Base-by-base conservation (phyloP, 2,329 filamentous ascomycete species). In the Pseudogymnoascus sp. region DNA sequence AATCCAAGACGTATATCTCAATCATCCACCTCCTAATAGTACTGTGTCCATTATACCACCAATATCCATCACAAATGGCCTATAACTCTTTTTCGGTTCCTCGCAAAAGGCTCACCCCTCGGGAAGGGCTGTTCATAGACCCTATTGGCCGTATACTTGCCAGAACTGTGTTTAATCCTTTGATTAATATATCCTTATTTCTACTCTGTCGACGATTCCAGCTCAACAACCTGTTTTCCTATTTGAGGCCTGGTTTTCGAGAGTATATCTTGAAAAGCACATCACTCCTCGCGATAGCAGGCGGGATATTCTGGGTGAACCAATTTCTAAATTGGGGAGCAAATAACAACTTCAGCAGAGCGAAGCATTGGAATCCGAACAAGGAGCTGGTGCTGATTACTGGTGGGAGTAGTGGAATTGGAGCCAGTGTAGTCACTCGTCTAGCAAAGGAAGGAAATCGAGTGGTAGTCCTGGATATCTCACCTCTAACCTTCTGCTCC, bases 401-500 rank as follows among this genome's bases (percentile, higher is more conserved):
- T 13, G 57, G 57, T 31, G 57, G 57, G 28, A 60, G 57, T n/a
- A 33, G 57, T 26, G 57, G 57, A 11, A 60, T 60, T 10, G 57
- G 57, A 6, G 21, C 57, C 17, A 60, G 57, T 33, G 57, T 60
- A 1, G 65, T 63, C 42, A 63, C 65, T 23, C 65, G 65, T 62
- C 65, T 69, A 0, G 68, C 67, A 28, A 63, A 19, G 13, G 50
- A 62, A 21, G 66, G 66, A 6, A 60, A 62, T 21, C 57, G 64
- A 1, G 68, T 69, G 1, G 64, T 68, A 44, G 65, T 68, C 6
- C 1, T 70, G 3, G 68, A 70, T 53, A 62, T 70, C 9, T 64
- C 65, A n/a, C 65, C 64, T 23, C 63, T 67, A 33, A 70, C 65
- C 7, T 70, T 63, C 59, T n/a, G 35, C 10, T 11, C 60, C 53